phyloP scores from a whole-genome alignment of 768 basidiomycete species.

The Trametes maxima region DNA sequence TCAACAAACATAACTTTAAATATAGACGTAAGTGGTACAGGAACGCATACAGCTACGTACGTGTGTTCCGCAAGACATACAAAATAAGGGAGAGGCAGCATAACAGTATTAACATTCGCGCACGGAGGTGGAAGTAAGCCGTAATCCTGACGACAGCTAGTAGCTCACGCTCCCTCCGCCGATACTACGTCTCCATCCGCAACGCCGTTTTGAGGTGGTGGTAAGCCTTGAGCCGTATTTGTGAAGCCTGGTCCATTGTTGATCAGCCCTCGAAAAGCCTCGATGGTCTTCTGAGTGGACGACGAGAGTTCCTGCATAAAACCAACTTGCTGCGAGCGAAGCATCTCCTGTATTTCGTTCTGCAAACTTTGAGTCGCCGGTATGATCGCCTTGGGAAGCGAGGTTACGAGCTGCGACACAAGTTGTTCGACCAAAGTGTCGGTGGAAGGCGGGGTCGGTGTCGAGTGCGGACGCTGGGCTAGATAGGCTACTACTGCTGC shows the following conservation, averaged over 20 bases:
- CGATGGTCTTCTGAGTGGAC: slow-evolving; percentile 9
- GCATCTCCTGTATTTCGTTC: slow-evolving; percentile 9
- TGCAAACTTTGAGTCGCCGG: slow-evolving; percentile 9
- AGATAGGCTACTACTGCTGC: slow-evolving; percentile 16
- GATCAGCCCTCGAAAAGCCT: slow-evolving; percentile 6
- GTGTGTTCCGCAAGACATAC: neutral
- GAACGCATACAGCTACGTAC: neutral
- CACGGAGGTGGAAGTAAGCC: too few species aligned
- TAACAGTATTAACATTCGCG: too few species aligned
- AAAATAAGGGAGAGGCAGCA: too few species aligned
- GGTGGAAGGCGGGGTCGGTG: neutral
- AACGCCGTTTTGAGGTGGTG: neutral
- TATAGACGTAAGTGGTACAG: neutral
- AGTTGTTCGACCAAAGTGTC: slow-evolving; percentile 9
- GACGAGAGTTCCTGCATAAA: slow-evolving; percentile 8
- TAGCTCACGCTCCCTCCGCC: neutral
- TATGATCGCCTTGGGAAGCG: slow-evolving; percentile 7
- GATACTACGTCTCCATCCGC: neutral
- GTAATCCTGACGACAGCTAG: neutral
- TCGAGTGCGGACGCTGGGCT: neutral
- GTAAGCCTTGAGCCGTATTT: neutral
- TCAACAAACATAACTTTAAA: neutral
- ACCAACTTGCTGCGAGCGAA: slow-evolving; percentile 11
- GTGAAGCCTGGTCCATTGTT: neutral
- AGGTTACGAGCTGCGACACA: slow-evolving; percentile 6